Conservation (phyloP, 331 rosid species). For the Acacia pycnantha region DNA sequence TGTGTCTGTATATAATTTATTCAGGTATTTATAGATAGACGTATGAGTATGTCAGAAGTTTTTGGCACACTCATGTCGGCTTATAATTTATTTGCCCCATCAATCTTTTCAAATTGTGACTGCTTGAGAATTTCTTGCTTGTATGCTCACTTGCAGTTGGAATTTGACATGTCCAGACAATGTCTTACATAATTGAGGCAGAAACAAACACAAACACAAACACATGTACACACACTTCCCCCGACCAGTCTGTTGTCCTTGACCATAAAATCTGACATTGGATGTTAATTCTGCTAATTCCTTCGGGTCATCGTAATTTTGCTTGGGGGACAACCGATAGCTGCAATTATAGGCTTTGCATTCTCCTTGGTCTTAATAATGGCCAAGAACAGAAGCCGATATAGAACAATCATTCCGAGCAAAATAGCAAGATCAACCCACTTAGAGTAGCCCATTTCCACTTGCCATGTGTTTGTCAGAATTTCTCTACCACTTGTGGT, state of each 20-base stretch:
- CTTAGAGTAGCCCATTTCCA: constrained; percentile 40
- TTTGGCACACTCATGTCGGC: neutral
- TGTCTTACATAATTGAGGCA: neutral
- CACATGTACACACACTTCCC: neutral
- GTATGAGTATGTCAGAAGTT: neutral
- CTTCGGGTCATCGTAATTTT: neutral
- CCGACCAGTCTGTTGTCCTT: neutral
- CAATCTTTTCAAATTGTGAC: neutral
- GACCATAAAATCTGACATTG: neutral
- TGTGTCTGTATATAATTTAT: neutral
- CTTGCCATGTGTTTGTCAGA: constrained; percentile 29
- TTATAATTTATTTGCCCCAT: neutral
- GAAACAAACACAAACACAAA: neutral
- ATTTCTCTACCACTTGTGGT: constrained; percentile 27
- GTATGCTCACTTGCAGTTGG: neutral
- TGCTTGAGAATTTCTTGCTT: neutral
- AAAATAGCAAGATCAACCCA: constrained; percentile 41
- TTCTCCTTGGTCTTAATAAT: constrained; percentile 37
- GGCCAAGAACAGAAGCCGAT: constrained; percentile 30
- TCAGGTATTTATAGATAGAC: neutral
- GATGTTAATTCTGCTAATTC: neutral
- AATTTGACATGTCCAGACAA: neutral
- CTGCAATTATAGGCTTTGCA: constrained; percentile 21
- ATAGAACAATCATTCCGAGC: constrained; percentile 40
- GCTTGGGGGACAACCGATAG: neutral